Evolutionary conservation across 129 eudicot genomes (phyloP), one percentile per base, ranked within the genome.

Genomic region (Apium graveolens): DNA sequence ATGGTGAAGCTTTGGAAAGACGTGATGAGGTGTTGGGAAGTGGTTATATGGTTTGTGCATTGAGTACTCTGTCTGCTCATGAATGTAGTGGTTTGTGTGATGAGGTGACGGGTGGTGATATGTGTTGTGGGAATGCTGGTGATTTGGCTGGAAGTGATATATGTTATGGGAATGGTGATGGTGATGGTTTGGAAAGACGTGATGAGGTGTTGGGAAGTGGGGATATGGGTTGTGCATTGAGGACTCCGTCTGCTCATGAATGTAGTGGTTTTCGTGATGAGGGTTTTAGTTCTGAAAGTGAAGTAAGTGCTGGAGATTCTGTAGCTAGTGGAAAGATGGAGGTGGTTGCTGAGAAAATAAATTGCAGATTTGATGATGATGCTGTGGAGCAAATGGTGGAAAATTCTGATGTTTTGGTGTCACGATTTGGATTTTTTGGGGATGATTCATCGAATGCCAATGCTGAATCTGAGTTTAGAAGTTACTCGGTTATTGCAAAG

Each of bases 41-140:
- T 48, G 55, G 55, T 48, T 24, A 17, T 48, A 48, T 4, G 55
- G 60, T 9, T 21, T 51, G 60, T 51, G n/a, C 21, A 20, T 17
- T 20, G 60, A 51, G 21, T 4, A 51, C 60, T 51, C 26, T 5
- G 24, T 51, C 26, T 51, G 21, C 53, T 48, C 20, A 48, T 48
- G 53, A 48, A 48, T 48, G 7, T 4, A 16, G 53, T 48, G 53
- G 53, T 48, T 3, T 48, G 53, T 1, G 21, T 48, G 53, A 4
- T 29, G 76, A 71, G 80, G 80, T 84, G 16, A 68, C 29, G 18
- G 74, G 73, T 32, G 86, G 65, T 69, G 35, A 75, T 48, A 48
- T 4, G 55, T 24, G 26, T 21, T 51, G 60, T 51, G n/a, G 53
- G 53, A 14, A 5, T 48, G 53, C 1, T 38, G 41, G 41, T 38